A percentile compares a stretch with the other conserved stretches of the same genome.
Conservation (phyloP, 2,329 filamentous ascomycete genomes). For the Penicillium sclerotiorum region DNA sequence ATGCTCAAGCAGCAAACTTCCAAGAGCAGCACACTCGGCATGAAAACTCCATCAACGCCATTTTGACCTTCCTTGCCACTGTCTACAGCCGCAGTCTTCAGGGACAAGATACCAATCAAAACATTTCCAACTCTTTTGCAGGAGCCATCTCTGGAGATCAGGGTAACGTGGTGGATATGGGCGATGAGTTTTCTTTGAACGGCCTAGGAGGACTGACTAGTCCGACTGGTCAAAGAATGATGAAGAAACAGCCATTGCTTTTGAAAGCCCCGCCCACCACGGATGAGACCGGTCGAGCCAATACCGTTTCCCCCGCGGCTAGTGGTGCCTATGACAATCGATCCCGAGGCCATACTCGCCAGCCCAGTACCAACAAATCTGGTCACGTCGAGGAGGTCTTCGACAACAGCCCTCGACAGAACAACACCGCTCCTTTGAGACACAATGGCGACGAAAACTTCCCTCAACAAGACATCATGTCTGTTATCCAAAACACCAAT, state of each 20-base stretch:
- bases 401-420: constrained; percentile 40
- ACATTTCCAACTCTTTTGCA: constrained; percentile 81
- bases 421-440: constrained; percentile 21
- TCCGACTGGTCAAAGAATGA: constrained; percentile 41
- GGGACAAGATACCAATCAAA: constrained; percentile 73
- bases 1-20: constrained; percentile 84
- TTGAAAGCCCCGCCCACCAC: constrained; percentile 46
- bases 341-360: constrained; percentile 33
- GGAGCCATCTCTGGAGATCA: constrained; percentile 69
- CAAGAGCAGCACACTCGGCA: constrained; percentile 94
- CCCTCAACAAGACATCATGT: constrained; percentile 52
- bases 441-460: constrained; percentile 23
- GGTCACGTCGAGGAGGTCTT: constrained; percentile 50
- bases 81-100: constrained; percentile 94
- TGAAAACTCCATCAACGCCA: constrained; percentile 98
- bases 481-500: constrained; percentile 51
- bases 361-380: constrained; percentile 33
- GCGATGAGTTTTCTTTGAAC: constrained; percentile 52
- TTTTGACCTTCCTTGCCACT: constrained; percentile 92
- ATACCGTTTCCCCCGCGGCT: constrained; percentile 40
- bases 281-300: constrained; percentile 34
- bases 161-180: constrained; percentile 64
- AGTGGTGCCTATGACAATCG: constrained; percentile 35
- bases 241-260: constrained; percentile 51
- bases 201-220: constrained; percentile 40